phyloP scores from a whole-genome alignment of 192 early-diverging fungal genomes.

The Coemansia sp. region DNA sequence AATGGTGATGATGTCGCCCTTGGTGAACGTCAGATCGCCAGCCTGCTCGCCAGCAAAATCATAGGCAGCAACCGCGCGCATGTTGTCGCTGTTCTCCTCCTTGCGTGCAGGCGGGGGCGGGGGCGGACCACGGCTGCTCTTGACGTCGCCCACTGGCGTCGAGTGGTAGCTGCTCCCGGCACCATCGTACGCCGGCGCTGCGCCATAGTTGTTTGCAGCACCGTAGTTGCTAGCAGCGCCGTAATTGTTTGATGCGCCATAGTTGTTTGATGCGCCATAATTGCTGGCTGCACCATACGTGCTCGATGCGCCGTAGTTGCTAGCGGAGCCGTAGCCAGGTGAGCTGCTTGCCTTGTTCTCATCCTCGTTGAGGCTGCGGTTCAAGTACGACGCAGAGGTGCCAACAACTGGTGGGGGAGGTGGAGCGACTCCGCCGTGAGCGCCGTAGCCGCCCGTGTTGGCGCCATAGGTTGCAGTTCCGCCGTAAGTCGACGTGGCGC shows the following conservation, averaged over 20 bases:
- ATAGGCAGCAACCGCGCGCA: constrained; percentile 71
- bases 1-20: constrained; percentile 82
- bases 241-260: constrained; percentile 4
- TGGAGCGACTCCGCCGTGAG: no score
- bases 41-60: constrained; percentile 77
- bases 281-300: constrained; percentile 11
- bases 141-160: constrained; percentile 12
- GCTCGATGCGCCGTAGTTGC: constrained; percentile 6
- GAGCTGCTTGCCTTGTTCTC: neutral
- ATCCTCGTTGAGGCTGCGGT: constrained; percentile 19
- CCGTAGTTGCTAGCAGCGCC: constrained; percentile 13
- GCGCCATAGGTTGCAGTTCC: constrained; percentile 28
- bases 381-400: constrained; percentile 23
- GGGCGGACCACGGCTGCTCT: constrained; percentile 24
- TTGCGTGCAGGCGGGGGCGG: constrained; percentile 49
- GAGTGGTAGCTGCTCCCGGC: constrained; percentile 20
- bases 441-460: no score
- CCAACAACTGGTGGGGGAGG: constrained; percentile 3
- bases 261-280: constrained; percentile 8
- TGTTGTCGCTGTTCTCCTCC: constrained; percentile 10
- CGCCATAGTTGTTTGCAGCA: constrained; percentile 7
- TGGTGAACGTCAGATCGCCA: constrained; percentile 80
- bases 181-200: constrained; percentile 7
- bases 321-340: constrained; percentile 7
- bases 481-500: constrained; percentile 20